Evolutionary conservation across 495 filamentous ascomycete genomes (phyloP), one percentile per base, ranked within the genome.

Genomic region (Talaromyces ruber): DNA sequence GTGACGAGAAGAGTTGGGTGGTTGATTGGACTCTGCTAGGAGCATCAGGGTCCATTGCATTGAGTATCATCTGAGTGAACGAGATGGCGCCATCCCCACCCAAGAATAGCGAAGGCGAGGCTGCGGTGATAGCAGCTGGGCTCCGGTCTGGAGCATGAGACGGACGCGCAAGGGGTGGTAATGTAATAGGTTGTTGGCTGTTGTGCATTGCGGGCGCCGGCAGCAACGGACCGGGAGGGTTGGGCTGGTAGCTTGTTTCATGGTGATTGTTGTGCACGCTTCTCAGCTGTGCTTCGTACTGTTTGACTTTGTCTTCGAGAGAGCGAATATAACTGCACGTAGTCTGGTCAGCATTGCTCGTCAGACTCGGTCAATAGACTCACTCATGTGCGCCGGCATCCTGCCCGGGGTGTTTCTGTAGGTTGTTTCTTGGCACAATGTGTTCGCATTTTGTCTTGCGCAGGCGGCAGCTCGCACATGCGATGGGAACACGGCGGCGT

Each of bases 401-500:
- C 25, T 29, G 25, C 32, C 43, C 45, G 4, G 59, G 24, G 18
- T 25, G 25, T 32, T 21, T 28, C 3, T 29, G 25, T 16, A 47
- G 14, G 26, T 28, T 22, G 28, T 50, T 60, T 22, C 39, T 60
- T 12, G 59, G 59, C 12, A 60, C 59, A 34, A 60, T 60, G 28
- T 60, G 59, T 8, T 60, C 59, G 25, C 59, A 60, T 60, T 60
- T 60, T 8, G 59, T 60, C n/a, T 60, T 60, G 43, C 59, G 59
- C 43, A 60, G 9, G 12, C 59, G 59, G 32, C 59, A 60, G 39
- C 14, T 51, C 21, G 45, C 59, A 28, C 59, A 60, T 18, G 59
- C 59, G 18, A 60, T 60, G 39, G 59, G 59, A 50, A 60, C 59
- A 25, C 59, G 59, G 43, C 59, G 59, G 12, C 59, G 39, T 22